phyloP scores from a whole-genome alignment of 2,329 filamentous ascomycete genomes.

The Nannizziopsis arthrosporioides region DNA sequence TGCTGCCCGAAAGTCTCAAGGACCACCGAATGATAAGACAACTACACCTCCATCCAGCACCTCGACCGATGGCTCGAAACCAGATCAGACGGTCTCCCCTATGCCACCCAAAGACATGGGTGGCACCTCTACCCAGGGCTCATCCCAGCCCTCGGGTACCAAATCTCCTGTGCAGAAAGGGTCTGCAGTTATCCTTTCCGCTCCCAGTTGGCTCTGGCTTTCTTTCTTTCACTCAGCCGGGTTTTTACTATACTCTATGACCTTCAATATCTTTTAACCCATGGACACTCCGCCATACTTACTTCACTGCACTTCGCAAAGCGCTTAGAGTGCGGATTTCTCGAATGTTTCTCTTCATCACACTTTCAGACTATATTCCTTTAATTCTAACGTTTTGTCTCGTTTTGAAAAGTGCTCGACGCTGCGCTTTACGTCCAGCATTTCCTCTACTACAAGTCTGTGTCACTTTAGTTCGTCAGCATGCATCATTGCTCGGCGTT shows the following conservation, averaged over 20 bases:
- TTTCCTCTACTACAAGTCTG: no score
- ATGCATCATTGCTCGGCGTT: slow-evolving; percentile 9
- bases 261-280: not conserved
- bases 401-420: no score
- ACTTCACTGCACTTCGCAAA: no score
- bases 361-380: no score
- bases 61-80: not conserved
- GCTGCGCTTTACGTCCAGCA: no score
- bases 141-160: not conserved
- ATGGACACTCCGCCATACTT: no score
- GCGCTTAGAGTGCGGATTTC: no score
- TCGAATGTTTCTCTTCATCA: no score
- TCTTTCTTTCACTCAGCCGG: slow-evolving; percentile 2
- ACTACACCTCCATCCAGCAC: not conserved
- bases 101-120: slow-evolving; percentile 2
- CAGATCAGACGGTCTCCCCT: slow-evolving; percentile 2
- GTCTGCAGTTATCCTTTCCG: slow-evolving; percentile 2
- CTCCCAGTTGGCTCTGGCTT: slow-evolving; percentile 5
- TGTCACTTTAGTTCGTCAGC: no score
- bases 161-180: slow-evolving; percentile 1
- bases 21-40: not conserved
- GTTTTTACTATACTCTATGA: slow-evolving; percentile 1
- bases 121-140: not conserved
- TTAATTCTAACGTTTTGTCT: no score
- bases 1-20: slow-evolving; percentile 8